phyloP scores from a whole-genome alignment of 352 stramenopile species.

The Globisporangium megalacanthum region DNA sequence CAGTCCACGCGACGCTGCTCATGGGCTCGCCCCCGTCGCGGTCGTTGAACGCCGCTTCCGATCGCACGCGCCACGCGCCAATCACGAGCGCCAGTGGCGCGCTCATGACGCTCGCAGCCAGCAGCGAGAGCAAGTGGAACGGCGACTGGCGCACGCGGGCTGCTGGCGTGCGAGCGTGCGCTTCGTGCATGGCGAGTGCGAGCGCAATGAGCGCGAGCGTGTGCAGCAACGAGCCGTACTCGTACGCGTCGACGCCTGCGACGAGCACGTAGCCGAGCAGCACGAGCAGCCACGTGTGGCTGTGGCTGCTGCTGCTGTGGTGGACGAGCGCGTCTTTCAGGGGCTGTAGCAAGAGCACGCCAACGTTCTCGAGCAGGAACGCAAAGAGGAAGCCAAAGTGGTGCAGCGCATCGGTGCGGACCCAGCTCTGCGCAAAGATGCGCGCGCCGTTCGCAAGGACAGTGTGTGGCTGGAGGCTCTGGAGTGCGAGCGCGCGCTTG shows the following conservation, averaged over 20 bases:
- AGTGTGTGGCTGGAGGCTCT: constrained; percentile 10
- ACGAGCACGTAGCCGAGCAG: constrained; percentile 48
- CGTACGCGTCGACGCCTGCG: constrained; percentile 49
- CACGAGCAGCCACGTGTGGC: constrained; percentile 27
- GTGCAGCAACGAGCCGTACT: constrained; percentile 60
- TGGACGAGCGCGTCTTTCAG: constrained; percentile 21
- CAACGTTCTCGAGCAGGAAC: constrained; percentile 56
- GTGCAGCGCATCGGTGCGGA: constrained; percentile 45
- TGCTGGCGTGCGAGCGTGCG: constrained; percentile 19
- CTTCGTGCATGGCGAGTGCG: constrained; percentile 29
- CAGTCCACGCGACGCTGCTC: constrained; percentile 3
- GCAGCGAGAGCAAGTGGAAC: constrained; percentile 35
- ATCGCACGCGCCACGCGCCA: constrained; percentile 10
- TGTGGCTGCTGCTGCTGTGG: background rate
- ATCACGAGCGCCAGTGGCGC: constrained; percentile 25
- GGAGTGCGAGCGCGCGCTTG: background rate
- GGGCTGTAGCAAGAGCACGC: constrained; percentile 40
- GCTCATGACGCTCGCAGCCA: constrained; percentile 21
- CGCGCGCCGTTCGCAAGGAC: constrained; percentile 28
- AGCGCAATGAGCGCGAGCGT: constrained; percentile 42
- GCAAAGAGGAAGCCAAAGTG: constrained; percentile 71
- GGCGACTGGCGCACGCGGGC: constrained; percentile 18
- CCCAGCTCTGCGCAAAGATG: constrained; percentile 38
- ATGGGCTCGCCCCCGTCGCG: constrained; percentile 4
- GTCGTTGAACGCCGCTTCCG: constrained; percentile 13